Conservation (phyloP, 2,329 filamentous ascomycete species). For the Claviceps purpurea region DNA sequence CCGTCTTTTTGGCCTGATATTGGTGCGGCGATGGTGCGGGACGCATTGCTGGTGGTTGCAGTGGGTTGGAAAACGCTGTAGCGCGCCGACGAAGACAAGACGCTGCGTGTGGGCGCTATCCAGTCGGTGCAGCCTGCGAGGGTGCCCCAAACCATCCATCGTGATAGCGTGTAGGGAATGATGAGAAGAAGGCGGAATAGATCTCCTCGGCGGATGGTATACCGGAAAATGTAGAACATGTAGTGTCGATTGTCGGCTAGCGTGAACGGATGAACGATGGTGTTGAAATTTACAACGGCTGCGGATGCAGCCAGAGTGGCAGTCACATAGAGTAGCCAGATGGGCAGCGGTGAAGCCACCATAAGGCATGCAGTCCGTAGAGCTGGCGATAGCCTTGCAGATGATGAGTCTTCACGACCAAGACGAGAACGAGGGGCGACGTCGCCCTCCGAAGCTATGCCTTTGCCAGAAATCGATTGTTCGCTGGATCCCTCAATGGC, state of each 20-base stretch:
- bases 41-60: constrained; percentile 18
- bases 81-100: not conserved
- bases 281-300: constrained; percentile 62
- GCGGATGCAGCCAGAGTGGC: constrained; percentile 24
- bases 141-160: constrained; percentile 52
- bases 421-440: not conserved
- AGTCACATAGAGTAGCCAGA: constrained; percentile 23
- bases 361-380: constrained; percentile 6
- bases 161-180: constrained; percentile 56
- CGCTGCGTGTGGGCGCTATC: constrained; percentile 6
- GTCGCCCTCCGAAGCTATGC: not conserved
- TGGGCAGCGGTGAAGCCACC: constrained; percentile 18
- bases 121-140: constrained; percentile 34
- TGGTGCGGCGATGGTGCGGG: constrained; percentile 7
- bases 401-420: not conserved
- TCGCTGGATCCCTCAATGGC: not conserved
- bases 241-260: constrained; percentile 95
- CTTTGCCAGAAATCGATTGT: not conserved
- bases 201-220: constrained; percentile 55
- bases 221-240: constrained; percentile 89
- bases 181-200: constrained; percentile 54
- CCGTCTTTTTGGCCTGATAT: not conserved
- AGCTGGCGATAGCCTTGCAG: constrained; percentile 5
- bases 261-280: constrained; percentile 88
- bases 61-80: not conserved